Evolutionary conservation across 768 basidiomycete genomes (phyloP).

Genomic region (Russula abietina): DNA sequence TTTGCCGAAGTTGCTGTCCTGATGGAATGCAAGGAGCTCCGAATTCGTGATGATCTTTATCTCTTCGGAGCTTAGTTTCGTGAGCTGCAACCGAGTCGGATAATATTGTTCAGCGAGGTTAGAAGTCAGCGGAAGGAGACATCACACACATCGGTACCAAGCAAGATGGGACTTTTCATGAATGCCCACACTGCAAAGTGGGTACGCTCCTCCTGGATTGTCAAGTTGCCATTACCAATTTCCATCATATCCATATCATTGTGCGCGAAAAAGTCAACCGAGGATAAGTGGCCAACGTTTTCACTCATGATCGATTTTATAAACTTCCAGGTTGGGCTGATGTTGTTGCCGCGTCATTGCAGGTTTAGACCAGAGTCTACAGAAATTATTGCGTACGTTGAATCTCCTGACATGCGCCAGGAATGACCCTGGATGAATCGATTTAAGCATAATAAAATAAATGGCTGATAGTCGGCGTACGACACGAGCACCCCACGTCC

Average conservation of each 20-base stretch:
- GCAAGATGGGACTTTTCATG: constrained; percentile 52
- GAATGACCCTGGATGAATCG: constrained; percentile 39
- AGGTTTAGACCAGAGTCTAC: background rate
- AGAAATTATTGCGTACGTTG: constrained; percentile 30
- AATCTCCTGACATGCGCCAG: constrained; percentile 49
- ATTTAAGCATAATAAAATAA: background rate
- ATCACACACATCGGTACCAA: constrained; percentile 35
- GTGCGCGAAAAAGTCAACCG: constrained; percentile 43
- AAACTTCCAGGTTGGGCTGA: constrained; percentile 44
- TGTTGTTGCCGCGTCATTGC: background rate
- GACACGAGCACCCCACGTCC: constrained; percentile 54
- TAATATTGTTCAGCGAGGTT: background rate
- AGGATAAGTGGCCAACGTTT: constrained; percentile 39
- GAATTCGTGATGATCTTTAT: constrained; percentile 45
- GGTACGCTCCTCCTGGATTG: constrained; percentile 45
- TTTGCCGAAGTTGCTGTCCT: constrained; percentile 41
- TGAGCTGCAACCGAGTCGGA: constrained; percentile 34
- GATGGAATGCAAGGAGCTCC: constrained; percentile 51
- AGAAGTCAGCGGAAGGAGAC: background rate
- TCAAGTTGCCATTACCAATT: constrained; percentile 44
- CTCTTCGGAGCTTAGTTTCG: constrained; percentile 37
- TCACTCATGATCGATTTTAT: constrained; percentile 42
- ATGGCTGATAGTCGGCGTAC: constrained; percentile 29
- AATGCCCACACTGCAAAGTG: constrained; percentile 58
- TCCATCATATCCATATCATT: constrained; percentile 60